phyloP scores from a whole-genome alignment of 2,329 filamentous ascomycete genomes.

The Graphiopsis chlorocephala region DNA sequence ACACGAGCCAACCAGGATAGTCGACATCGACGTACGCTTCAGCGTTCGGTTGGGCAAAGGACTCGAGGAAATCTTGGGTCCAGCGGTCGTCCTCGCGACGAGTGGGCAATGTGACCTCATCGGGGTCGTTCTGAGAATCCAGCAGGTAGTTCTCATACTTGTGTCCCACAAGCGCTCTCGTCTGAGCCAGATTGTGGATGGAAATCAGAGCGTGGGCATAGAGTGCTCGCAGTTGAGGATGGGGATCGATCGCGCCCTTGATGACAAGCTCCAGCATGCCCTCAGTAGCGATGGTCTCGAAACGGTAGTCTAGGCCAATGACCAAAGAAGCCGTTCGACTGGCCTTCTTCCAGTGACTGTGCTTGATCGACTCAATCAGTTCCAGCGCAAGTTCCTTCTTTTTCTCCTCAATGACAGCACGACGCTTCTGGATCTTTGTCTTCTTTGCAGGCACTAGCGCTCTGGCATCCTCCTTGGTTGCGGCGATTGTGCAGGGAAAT shows the following conservation, averaged over 20 bases:
- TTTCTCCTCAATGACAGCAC: slow-evolving; percentile 74
- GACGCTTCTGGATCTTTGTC: slow-evolving; percentile 70
- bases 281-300: slow-evolving; percentile 78
- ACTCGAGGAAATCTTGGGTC: slow-evolving; percentile 73
- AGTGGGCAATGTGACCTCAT: slow-evolving; percentile 72
- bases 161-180: slow-evolving; percentile 80
- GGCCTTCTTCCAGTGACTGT: slow-evolving; percentile 95
- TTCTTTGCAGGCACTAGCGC: slow-evolving; percentile 64
- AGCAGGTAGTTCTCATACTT: slow-evolving; percentile 83
- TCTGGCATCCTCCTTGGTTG: slow-evolving; percentile 55
- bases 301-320: slow-evolving; percentile 85
- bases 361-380: slow-evolving; percentile 71
- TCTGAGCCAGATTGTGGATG: slow-evolving; percentile 78
- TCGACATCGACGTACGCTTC: slow-evolving; percentile 91
- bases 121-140: slow-evolving; percentile 73
- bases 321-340: slow-evolving; percentile 86
- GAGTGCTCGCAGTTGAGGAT: slow-evolving; percentile 77
- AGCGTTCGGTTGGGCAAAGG: slow-evolving; percentile 73
- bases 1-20: slow-evolving; percentile 93
- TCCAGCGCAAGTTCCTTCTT: slow-evolving; percentile 80
- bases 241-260: slow-evolving; percentile 80
- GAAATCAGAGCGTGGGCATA: slow-evolving; percentile 78
- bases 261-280: slow-evolving; percentile 81
- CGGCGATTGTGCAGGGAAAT: slow-evolving; percentile 32
- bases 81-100: slow-evolving; percentile 72